Evolutionary conservation across 179 eudicot species (phyloP), one percentile per base, ranked within the genome.

Genomic region (Heliamphora pulchella): DNA sequence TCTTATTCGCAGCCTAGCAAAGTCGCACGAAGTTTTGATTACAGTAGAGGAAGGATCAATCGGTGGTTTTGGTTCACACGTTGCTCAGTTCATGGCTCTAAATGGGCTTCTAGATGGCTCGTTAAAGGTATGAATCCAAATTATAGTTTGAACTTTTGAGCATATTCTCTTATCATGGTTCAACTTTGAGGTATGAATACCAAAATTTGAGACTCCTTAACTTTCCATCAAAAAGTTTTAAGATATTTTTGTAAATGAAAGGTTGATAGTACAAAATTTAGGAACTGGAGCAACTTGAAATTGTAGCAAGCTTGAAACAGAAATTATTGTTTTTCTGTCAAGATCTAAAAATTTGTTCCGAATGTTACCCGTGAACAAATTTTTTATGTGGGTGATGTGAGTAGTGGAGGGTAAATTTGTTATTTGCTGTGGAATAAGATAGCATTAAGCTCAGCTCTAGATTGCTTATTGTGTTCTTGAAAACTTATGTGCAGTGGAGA

Each of bases 31-130:
- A 57, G 81, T 91, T 67, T 76, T 95, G 81, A 89, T 95, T 80
- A 95, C 98, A 1, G 98, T 95, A 9, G 98, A 95, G 85, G 98
- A 95, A 93, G 98, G 98, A 76, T 91, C 98, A 17, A 87, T 95
- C 11, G 98, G 98, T 10, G 98, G 98, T 2, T 95, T 95, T 80
- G 97, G 98, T 22, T 95, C 98, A 47, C 98, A 95, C 67, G 98
- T 95, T 72, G 98, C 90, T 79, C 98, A 95, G 79, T 95, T 95
- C 86, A 82, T 95, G 95, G 97, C 98, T 58, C 89, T 95, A 72
- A 92, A 93, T 82, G 98, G 98, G 6, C 94, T 93, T 81, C 97
- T 95, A 77, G 98, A 95, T 86, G 98, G 97, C 51, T 89, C 85
- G 18, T 22, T 89, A 8, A 95, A 95, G 97, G 98, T 95, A 89